Percentiles rank a stretch among this genome's conserved stretches.
Conservation (phyloP, 1,139 yeast species). For the Scheffersomyces parashehatae region DNA sequence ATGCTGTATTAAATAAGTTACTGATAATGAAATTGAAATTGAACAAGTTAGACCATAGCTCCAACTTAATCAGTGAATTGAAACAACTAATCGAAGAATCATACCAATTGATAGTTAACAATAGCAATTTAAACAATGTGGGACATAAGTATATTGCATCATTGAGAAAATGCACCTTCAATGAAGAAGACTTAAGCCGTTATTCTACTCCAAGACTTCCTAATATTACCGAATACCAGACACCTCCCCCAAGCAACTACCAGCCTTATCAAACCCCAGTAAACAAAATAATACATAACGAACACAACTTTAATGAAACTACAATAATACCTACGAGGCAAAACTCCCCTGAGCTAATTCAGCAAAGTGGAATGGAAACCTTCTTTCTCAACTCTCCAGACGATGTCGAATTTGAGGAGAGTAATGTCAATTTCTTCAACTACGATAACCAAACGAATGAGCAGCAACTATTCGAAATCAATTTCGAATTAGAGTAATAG, state of each 20-base stretch:
- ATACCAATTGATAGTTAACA: not conserved
- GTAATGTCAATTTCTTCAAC: not conserved
- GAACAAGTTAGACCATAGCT: not conserved
- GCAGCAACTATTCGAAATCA: not conserved
- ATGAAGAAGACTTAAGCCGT: not conserved
- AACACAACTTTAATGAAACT: not conserved
- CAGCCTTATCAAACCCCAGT: not conserved
- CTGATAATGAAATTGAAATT: not conserved
- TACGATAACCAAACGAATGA: not conserved
- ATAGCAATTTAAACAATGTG: not conserved
- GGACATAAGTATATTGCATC: not conserved
- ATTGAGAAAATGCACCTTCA: not conserved
- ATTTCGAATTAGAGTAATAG: not conserved
- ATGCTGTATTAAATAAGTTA: not conserved
- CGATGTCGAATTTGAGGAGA: too few species aligned
- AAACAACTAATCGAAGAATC: not conserved
- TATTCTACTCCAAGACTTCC: not conserved
- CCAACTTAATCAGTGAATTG: not conserved
- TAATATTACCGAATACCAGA: not conserved
- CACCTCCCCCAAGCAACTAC: not conserved
- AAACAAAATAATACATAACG: not conserved
- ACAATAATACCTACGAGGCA: too few species aligned
- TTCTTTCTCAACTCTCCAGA: too few species aligned
- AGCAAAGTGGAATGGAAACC: too few species aligned
- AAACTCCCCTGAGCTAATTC: too few species aligned